A percentile compares a stretch with the other conserved stretches of the same genome.
These are phyloP conservation scores for Colletotrichum lini DNA, from an alignment of 2,329 filamentous ascomycete species.

Conservation along the genomic window DNA sequence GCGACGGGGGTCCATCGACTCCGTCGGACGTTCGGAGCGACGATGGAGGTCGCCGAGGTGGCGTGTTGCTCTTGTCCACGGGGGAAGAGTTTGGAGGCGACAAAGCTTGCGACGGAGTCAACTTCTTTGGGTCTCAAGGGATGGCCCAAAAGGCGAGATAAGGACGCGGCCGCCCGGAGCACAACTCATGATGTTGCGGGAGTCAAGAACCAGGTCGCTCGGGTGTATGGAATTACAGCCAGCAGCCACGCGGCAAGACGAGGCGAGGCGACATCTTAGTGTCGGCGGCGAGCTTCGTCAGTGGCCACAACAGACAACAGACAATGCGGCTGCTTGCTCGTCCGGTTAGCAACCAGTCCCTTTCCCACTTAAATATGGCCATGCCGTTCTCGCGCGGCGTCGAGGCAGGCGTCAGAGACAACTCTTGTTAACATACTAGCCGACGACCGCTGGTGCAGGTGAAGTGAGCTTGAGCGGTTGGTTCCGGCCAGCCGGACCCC, in stretches of 20 bases:
- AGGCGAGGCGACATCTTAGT: not conserved
- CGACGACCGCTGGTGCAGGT: not conserved
- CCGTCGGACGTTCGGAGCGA: constrained; percentile 23
- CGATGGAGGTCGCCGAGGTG: constrained; percentile 1
- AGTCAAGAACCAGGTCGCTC: not conserved
- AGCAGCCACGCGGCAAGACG: not conserved
- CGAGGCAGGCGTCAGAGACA: not conserved
- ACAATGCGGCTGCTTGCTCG: too few relatives aligned
- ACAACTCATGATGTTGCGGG: not conserved
- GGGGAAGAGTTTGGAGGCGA: constrained; percentile 27
- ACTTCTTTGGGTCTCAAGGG: not conserved
- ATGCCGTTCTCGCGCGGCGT: not conserved
- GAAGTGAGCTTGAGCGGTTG: not conserved
- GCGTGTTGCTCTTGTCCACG: constrained; percentile 18
- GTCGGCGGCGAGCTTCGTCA: not conserved
- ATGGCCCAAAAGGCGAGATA: constrained; percentile 2
- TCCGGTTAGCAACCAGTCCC: too few relatives aligned
- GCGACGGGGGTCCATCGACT: constrained; percentile 1
- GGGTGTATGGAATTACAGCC: not conserved
- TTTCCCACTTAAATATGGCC: not conserved
- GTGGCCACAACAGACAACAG: too few relatives aligned
- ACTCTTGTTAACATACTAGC: not conserved
- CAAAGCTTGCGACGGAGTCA: not conserved
- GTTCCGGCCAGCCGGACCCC: not conserved
- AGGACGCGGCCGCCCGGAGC: not conserved